These are phyloP conservation scores for Talaromyces sp. DNA, from an alignment of 2,329 filamentous ascomycete species.

Conservation along the genomic window DNA sequence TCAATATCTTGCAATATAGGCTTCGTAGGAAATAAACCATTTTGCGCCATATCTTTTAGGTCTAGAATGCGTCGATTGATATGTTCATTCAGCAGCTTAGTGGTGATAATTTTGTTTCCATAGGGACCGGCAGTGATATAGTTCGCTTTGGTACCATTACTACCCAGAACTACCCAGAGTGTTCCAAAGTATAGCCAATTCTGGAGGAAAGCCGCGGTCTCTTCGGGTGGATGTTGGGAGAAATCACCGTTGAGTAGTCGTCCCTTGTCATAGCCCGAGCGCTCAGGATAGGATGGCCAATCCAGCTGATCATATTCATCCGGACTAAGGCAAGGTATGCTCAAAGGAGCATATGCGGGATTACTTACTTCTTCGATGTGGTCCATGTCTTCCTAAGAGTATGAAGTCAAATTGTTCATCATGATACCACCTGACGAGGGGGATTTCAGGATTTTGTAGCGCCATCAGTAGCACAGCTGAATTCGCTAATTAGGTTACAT, in stretches of 20 bases:
- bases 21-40: background rate
- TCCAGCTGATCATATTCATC: slow-evolving; percentile 11
- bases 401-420: too few species aligned
- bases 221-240: background rate
- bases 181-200: slow-evolving; percentile 12
- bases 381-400: background rate
- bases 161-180: slow-evolving; percentile 5
- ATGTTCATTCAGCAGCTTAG: slow-evolving; percentile 13
- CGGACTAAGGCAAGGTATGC: slow-evolving; percentile 9
- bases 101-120: slow-evolving; percentile 2
- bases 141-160: slow-evolving; percentile 1
- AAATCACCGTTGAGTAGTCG: too few species aligned
- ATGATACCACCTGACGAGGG: too few species aligned
- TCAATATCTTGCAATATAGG: slow-evolving; percentile 6
- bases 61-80: background rate
- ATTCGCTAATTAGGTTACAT: too few species aligned
- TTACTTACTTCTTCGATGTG: slow-evolving; percentile 8
- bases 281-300: slow-evolving; percentile 8
- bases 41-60: background rate
- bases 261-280: background rate
- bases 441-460: too few species aligned
- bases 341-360: slow-evolving; percentile 10
- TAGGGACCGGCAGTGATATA: background rate
- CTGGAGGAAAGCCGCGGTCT: slow-evolving; percentile 9
- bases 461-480: too few species aligned